Evolutionary conservation across 148 eudicot genomes (phyloP), one percentile per base, ranked within the genome.

Genomic region (Silene latifolia): DNA sequence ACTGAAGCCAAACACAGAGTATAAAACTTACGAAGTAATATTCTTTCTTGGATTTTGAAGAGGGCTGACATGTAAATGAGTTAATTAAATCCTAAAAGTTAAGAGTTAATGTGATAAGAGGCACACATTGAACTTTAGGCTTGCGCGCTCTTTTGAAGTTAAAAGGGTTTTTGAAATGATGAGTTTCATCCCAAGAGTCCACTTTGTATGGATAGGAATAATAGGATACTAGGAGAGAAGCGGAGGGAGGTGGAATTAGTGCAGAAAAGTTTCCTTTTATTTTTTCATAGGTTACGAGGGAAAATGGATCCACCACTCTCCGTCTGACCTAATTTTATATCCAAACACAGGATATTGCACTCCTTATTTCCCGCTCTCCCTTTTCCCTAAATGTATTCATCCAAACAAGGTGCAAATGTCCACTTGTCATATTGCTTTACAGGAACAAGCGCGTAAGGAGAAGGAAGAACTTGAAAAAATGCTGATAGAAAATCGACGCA

Each of bases 381-480:
- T 20, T 60, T 21, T 10, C 64, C 5, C 7, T 60, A 20, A 60
- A 24, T 20, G 1, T 60, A 21, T 4, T 18, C 17, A 51, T 51
- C 56, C 18, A 13, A 12, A 51, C 56, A 51, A 51, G 18, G 18
- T 51, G 56, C 17, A 51, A 51, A 12, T 51, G 56, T 13, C 56
- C 14, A 51, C 17, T 6, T 48, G 15, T 14, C 56, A 51, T 25
- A 0, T 4, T 8, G 4, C 44, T 15, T 5, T 80, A 32, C 80
- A 94, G 98, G 96, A 94, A 85, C 89, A 77, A 81, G 88, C 87
- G 4, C 85, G 78, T 39, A 94, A 79, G 77, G 96, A 94, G 85
- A 89, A 85, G 80, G 92, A 88, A 86, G 91, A 88, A 85, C 80
- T 91, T 56, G 95, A 89, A 78, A 86, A 83, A 81, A 82, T 90